Base-by-base conservation (phyloP, 129 eudicot species). In the Artemisia argyi region DNA sequence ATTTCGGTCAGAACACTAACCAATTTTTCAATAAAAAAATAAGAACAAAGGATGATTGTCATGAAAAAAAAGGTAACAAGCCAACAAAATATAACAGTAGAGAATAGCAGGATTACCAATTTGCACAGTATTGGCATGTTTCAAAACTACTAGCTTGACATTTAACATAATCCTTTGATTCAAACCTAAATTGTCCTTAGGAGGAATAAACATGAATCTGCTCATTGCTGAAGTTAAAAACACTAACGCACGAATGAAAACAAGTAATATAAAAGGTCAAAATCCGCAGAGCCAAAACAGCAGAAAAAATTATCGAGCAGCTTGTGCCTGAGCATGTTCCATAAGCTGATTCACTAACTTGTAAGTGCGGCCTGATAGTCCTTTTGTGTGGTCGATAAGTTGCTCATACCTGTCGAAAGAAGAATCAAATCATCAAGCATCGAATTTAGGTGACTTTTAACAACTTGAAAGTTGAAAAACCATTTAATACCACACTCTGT, bases 301-400 rank as follows among this genome's bases (percentile, higher is more conserved):
- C 77, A 19, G 17, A 9, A 76, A 71, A 42, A 72, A 61, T 76
- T 78, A 92, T 47, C 97, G 86, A 26, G 91, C 89, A 13, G 89
- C 17, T 76, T 85, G 98, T 18, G 88, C 69, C 79, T 88, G 97
- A 11, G 90, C 83, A 66, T 88, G 89, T 68, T 95, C 99, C 80
- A 95, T 24, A 35, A 90, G 86, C 78, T 95, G 99, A 44, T 47
- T 87, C 4, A 86, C 96, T 65, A 95, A 76, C 67, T 95, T 95
- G 80, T 86, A 86, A 12, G 99, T 95, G 4, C 99, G 94, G 15
- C 88, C 90, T 19, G 97, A 90, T 18, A 91, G 85, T 9, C 85
- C 91, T 19, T 90, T 95, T 11, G 95, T 91, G 84, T 95, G 99
- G 78, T 90, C 99, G 59, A 95, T 90, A 49, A 95, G 99, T 76